Conservation (phyloP, 495 filamentous ascomycete genomes). For the Podospora australis region DNA sequence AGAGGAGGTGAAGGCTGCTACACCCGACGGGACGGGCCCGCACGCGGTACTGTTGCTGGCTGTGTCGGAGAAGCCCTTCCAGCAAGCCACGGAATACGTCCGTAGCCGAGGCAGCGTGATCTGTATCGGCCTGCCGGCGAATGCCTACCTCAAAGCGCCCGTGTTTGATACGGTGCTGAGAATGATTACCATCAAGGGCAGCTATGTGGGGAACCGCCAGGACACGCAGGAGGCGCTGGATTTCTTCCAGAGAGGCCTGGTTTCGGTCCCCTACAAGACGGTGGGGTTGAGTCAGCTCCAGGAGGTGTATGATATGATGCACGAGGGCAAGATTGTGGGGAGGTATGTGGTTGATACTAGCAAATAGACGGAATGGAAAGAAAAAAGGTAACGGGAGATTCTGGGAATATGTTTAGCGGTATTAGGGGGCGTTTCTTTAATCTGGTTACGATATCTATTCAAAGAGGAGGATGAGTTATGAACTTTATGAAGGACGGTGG, state of each 20-base stretch:
- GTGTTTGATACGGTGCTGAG: conserved; percentile 78
- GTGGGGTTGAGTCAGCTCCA: conserved; percentile 70
- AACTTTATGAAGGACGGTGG: too few relatives aligned
- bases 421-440: too few relatives aligned
- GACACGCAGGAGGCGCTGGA: conserved; percentile 82
- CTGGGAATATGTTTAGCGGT: too few relatives aligned
- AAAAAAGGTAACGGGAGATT: too few relatives aligned
- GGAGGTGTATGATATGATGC: conserved; percentile 69
- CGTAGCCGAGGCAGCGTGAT: conserved; percentile 72
- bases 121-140: conserved; percentile 77
- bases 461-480: too few relatives aligned
- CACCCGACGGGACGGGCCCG: conserved; percentile 71
- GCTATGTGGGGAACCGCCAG: conserved; percentile 84
- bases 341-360: conserved; percentile 76
- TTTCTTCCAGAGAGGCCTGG: conserved; percentile 75
- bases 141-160: conserved; percentile 70
- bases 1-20: conserved; percentile 69
- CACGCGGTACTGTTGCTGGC: conserved; percentile 85
- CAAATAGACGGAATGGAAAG: conserved; percentile 34
- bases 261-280: conserved; percentile 81
- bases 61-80: conserved; percentile 83
- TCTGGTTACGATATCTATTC: too few relatives aligned
- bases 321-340: conserved; percentile 73
- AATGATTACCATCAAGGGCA: conserved; percentile 90
- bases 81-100: conserved; percentile 79